Conservation (phyloP, 2,329 filamentous ascomycete genomes). For the Penicillium sp. region DNA sequence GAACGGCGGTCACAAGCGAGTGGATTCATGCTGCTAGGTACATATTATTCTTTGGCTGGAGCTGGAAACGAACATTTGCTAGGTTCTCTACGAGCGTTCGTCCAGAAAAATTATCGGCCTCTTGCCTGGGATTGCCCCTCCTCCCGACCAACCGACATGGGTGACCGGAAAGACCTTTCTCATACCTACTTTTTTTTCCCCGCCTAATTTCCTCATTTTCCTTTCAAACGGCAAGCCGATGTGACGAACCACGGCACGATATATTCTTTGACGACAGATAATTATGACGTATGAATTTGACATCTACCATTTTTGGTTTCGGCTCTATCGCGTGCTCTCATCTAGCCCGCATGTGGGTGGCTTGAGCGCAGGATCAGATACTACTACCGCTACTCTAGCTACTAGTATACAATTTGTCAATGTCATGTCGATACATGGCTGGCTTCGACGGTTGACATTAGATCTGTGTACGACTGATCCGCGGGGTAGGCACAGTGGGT, state of each 20-base stretch:
- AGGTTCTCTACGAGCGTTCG: not conserved
- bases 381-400: not conserved
- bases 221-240: slow-evolving; percentile 9
- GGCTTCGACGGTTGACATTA: not conserved
- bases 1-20: slow-evolving; percentile 6
- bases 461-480: not conserved
- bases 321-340: not conserved
- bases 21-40: slow-evolving; percentile 9
- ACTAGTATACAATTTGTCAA: not conserved
- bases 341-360: not conserved
- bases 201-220: not conserved
- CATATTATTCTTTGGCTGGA: not conserved
- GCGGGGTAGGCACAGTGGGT: not conserved
- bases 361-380: not conserved
- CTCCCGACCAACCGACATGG: not conserved
- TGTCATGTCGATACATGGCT: not conserved
- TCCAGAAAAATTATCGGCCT: not conserved
- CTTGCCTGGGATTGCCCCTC: not conserved
- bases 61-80: slow-evolving; percentile 5
- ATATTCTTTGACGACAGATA: slow-evolving; percentile 20
- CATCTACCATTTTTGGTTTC: not conserved
- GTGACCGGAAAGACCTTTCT: not conserved
- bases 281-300: slow-evolving; percentile 22
- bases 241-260: slow-evolving; percentile 15
- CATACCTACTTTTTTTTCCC: slow-evolving; percentile 1